A percentile compares a stretch with the other conserved stretches of the same genome.
These are phyloP conservation scores for Capronia americana DNA, from an alignment of 2,329 filamentous ascomycete genomes.

Conservation along the genomic window DNA sequence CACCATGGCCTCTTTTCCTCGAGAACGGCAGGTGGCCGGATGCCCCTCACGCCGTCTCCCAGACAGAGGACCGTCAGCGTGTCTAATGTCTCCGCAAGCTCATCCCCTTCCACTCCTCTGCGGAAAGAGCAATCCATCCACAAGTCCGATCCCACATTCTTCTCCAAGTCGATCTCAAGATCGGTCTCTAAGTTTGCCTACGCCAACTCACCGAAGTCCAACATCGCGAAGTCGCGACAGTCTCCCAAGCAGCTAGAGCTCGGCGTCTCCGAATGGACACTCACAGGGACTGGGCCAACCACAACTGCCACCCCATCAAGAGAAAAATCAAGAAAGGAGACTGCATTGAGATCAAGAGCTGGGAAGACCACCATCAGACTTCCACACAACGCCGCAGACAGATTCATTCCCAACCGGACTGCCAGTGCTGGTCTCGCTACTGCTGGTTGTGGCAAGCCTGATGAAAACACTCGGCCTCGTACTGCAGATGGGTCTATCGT, in stretches of 20 bases:
- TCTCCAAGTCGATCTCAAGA: constrained; percentile 67
- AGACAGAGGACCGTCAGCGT: constrained; percentile 63
- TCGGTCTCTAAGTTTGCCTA: constrained; percentile 67
- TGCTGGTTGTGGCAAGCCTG: constrained; percentile 81
- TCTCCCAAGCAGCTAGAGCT: constrained; percentile 89
- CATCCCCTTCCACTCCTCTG: constrained; percentile 78
- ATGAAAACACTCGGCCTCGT: constrained; percentile 77
- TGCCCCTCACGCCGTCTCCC: constrained; percentile 92
- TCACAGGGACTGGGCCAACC: constrained; percentile 77
- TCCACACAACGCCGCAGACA: constrained; percentile 75
- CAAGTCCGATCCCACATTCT: constrained; percentile 74
- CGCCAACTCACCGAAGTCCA: constrained; percentile 93
- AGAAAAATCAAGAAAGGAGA: constrained; percentile 64
- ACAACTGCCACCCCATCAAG: constrained; percentile 60
- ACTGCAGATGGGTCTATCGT: constrained; percentile 77
- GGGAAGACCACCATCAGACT: constrained; percentile 77
- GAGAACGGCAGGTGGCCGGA: constrained; percentile 90
- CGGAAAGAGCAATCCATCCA: constrained; percentile 75
- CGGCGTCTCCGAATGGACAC: constrained; percentile 88
- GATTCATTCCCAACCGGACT: constrained; percentile 93
- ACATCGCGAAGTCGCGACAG: constrained; percentile 77
- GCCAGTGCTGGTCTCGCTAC: constrained; percentile 89
- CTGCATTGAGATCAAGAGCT: constrained; percentile 54
- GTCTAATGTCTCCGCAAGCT: constrained; percentile 58
- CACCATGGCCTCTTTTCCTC: constrained; percentile 90